Evolutionary conservation across 1,284 basidiomycete genomes (phyloP).

Genomic region (Limonomyces culmigenus): DNA sequence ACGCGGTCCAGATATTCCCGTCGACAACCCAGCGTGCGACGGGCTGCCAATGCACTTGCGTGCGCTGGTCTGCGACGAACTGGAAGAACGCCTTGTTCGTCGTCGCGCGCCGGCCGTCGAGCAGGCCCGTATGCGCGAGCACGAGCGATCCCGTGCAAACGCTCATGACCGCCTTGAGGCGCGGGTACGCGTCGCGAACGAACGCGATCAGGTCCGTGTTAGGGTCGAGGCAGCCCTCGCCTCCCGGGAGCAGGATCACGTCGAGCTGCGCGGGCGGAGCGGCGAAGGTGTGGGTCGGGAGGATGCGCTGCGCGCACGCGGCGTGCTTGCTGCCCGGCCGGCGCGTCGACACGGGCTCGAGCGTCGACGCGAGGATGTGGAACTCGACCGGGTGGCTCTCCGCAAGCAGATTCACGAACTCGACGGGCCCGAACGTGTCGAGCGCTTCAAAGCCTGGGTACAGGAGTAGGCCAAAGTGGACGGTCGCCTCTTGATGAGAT

Average conservation of each 20-base stretch:
- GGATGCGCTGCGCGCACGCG: too few species aligned
- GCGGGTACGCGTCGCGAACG: not conserved
- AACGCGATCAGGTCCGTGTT: not conserved
- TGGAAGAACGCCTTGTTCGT: not conserved
- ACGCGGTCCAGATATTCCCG: conserved; percentile 17
- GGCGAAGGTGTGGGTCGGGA: not conserved
- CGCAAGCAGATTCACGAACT: too few species aligned
- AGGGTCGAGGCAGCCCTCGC: too few species aligned
- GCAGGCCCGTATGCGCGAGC: not conserved
- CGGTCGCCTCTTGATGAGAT: too few species aligned
- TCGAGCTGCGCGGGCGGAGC: not conserved
- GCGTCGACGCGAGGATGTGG: too few species aligned
- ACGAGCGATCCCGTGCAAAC: not conserved
- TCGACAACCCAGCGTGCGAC: conserved; percentile 19
- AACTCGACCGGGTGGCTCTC: too few species aligned
- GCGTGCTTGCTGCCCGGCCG: too few species aligned
- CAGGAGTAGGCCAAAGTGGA: too few species aligned
- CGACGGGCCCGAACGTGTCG: too few species aligned
- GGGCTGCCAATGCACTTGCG: conserved; percentile 13
- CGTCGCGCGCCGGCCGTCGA: not conserved
- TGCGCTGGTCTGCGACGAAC: not conserved
- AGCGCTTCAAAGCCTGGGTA: too few species aligned
- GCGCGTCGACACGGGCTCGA: too few species aligned
- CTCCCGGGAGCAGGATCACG: not conserved
- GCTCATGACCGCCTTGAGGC: not conserved